Conservation (phyloP, 1,284 basidiomycete genomes). For the Sanghuangporus weigelae region DNA sequence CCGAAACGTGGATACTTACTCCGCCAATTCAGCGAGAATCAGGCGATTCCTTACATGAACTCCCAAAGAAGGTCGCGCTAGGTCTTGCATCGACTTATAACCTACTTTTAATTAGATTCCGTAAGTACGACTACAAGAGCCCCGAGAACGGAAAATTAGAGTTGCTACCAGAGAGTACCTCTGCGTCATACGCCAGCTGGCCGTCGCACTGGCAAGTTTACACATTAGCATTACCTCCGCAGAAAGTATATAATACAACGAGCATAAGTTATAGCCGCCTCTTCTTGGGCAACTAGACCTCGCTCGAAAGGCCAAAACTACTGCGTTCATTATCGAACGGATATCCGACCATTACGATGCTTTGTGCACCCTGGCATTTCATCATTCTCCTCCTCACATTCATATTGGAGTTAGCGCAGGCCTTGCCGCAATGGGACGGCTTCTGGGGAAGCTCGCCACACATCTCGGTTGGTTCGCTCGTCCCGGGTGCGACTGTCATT, state of each 20-base stretch:
- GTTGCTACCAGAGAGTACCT: not conserved
- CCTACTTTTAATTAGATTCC: not conserved
- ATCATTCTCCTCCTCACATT: not conserved
- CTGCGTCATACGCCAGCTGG: not conserved
- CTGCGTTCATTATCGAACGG: no score
- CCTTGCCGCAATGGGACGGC: constrained; percentile 43
- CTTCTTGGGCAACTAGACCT: not conserved
- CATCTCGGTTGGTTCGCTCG: constrained; percentile 42
- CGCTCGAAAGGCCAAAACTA: no score
- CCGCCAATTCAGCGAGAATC: constrained; percentile 1
- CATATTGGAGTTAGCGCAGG: constrained; percentile 13
- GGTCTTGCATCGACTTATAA: not conserved
- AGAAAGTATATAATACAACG: not conserved
- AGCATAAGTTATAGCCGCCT: not conserved
- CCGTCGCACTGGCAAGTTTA: not conserved
- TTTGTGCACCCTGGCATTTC: not conserved
- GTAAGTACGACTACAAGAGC: not conserved
- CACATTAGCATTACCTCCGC: not conserved
- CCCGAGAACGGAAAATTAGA: not conserved
- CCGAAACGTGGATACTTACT: not conserved
- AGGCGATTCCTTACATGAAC: not conserved
- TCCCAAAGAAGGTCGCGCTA: not conserved
- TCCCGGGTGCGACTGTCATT: constrained; percentile 43
- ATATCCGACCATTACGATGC: not conserved
- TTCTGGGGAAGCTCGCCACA: constrained; percentile 28